These are phyloP conservation scores for Cordyceps militaris DNA, from an alignment of 2,329 filamentous ascomycete genomes.

Conservation along the genomic window DNA sequence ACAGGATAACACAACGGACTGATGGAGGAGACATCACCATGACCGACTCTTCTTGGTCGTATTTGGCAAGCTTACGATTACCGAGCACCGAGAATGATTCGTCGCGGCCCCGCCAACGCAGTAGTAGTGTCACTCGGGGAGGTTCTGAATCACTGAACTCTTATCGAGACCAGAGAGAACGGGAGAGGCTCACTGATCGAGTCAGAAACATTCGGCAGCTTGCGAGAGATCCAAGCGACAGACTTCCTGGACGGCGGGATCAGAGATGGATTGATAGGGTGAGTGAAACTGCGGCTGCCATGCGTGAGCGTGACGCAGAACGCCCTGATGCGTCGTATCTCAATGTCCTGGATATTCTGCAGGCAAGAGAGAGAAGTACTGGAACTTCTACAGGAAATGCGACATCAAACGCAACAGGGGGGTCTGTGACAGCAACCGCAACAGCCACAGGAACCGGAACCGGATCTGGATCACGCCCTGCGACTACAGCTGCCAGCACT, in stretches of 20 bases:
- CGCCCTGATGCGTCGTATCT: slow-evolving; percentile 23
- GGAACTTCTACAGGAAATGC: slow-evolving; percentile 7
- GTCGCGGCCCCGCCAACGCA: slow-evolving; percentile 27
- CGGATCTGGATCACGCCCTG: background rate
- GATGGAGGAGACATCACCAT: slow-evolving; percentile 18
- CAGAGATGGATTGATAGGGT: slow-evolving; percentile 29
- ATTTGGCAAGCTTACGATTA: slow-evolving; percentile 17
- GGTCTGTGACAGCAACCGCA: background rate
- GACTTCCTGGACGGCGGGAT: slow-evolving; percentile 22
- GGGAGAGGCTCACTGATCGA: slow-evolving; percentile 29
- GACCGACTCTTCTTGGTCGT: slow-evolving; percentile 17
- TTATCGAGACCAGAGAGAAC: slow-evolving; percentile 32
- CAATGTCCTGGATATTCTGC: slow-evolving; percentile 31
- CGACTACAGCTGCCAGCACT: background rate
- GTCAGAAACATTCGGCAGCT: slow-evolving; percentile 28
- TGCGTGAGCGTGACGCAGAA: slow-evolving; percentile 26
- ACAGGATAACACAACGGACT: slow-evolving; percentile 29
- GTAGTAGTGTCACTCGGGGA: slow-evolving; percentile 29
- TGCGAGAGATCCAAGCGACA: slow-evolving; percentile 22
- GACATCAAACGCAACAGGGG: background rate
- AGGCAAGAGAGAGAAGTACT: slow-evolving; percentile 24
- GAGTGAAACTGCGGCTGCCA: slow-evolving; percentile 29
- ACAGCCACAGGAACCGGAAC: background rate
- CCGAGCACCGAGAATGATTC: slow-evolving; percentile 20
- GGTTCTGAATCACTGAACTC: slow-evolving; percentile 33